Percentiles rank a stretch among this genome's conserved stretches.
Evolutionary conservation across 371 early-diverging fungal species (phyloP).

Genomic region (Lichtheimia ornata): DNA sequence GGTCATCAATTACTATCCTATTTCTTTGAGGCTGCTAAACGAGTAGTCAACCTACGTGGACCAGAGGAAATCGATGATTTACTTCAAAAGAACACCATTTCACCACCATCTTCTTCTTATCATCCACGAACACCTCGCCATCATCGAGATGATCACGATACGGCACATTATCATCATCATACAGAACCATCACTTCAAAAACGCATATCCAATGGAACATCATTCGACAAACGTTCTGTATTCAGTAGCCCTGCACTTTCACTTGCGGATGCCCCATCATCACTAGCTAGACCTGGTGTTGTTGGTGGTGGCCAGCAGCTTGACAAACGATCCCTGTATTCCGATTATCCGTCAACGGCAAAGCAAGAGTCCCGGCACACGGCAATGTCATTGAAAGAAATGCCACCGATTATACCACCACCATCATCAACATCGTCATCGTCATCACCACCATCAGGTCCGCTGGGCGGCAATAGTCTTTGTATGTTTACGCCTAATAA

Average conservation of each 20-base stretch:
- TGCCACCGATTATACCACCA: conserved; percentile 1
- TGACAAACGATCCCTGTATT: conserved; percentile 9
- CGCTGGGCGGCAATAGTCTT: conserved; percentile 10
- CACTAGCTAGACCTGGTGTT: not conserved
- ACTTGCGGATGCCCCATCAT: not conserved
- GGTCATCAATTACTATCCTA: conserved; percentile 2
- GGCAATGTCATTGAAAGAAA: not conserved
- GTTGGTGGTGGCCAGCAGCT: not conserved
- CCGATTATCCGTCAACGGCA: conserved; percentile 10
- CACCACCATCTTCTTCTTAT: no score
- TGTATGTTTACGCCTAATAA: conserved; percentile 28
- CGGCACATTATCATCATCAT: not conserved
- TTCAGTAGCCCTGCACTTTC: not conserved
- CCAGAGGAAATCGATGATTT: conserved; percentile 21
- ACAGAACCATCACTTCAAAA: not conserved
- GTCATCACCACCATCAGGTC: conserved; percentile 4
- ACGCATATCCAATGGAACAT: not conserved
- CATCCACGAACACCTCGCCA: not conserved
- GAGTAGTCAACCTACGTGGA: conserved; percentile 39
- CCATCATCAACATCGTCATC: not conserved
- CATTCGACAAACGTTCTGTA: not conserved
- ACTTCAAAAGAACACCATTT: conserved; percentile 9
- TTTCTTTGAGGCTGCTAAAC: conserved; percentile 29
- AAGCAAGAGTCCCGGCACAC: conserved; percentile 6
- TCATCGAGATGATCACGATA: not conserved